phyloP scores from a whole-genome alignment of 2,329 filamentous ascomycete genomes.

The Cadophora sp. region DNA sequence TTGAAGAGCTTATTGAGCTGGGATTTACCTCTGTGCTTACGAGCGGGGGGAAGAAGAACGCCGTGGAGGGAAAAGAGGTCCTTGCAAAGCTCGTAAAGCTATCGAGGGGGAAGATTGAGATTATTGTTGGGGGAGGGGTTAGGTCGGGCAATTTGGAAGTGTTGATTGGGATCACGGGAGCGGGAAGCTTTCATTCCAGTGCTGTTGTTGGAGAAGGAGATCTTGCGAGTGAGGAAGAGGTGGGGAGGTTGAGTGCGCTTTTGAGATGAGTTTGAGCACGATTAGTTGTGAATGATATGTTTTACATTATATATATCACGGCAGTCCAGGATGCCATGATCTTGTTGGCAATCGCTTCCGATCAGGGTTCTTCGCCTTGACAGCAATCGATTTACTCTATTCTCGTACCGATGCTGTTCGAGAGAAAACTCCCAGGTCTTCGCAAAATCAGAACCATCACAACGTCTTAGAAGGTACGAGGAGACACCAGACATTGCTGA shows the following conservation, averaged over 20 bases:
- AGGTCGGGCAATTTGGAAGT: slow-evolving; percentile 51
- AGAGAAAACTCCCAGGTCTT: too few relatives aligned
- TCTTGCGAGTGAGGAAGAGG: slow-evolving; percentile 39
- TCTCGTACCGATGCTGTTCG: too few relatives aligned
- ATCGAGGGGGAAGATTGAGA: slow-evolving; percentile 45
- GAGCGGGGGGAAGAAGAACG: slow-evolving; percentile 49
- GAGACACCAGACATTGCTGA: too few relatives aligned
- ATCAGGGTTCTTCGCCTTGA: too few relatives aligned
- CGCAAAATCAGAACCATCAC: too few relatives aligned
- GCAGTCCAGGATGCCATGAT: too few relatives aligned
- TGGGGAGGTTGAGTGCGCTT: slow-evolving; percentile 28
- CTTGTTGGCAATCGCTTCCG: too few relatives aligned
- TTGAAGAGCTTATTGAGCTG: slow-evolving; percentile 38
- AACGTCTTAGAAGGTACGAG: too few relatives aligned
- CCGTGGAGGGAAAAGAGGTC: slow-evolving; percentile 30
- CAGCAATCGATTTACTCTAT: too few relatives aligned
- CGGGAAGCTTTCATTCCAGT: slow-evolving; percentile 53
- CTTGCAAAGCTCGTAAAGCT: slow-evolving; percentile 45
- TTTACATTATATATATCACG: too few relatives aligned
- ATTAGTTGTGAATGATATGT: too few relatives aligned
- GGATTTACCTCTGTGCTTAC: slow-evolving; percentile 57
- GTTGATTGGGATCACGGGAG: slow-evolving; percentile 44
- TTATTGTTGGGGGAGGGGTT: slow-evolving; percentile 60
- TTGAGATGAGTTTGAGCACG: background rate
- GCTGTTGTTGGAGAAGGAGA: slow-evolving; percentile 48